phyloP scores from a whole-genome alignment of 1,284 basidiomycete genomes.

The Moesziomyces sp. region DNA sequence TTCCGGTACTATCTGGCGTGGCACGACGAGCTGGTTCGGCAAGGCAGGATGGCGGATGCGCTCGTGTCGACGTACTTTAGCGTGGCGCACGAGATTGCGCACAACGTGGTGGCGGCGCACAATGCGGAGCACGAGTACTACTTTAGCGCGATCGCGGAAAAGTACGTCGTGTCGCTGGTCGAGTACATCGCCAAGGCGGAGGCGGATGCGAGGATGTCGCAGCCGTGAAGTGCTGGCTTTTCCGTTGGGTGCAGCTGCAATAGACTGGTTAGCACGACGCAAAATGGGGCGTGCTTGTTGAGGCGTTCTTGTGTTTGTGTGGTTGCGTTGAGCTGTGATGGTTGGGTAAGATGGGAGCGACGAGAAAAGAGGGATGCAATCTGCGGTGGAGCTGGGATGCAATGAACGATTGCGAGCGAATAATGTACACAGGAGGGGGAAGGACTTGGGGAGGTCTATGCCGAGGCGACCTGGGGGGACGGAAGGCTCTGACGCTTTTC shows the following conservation, averaged over 20 bases:
- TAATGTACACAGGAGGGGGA: constrained; percentile 8
- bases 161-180: constrained; percentile 69
- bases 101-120: constrained; percentile 81
- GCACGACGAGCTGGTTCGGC: constrained; percentile 79
- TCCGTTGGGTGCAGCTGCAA: background rate
- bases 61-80: constrained; percentile 89
- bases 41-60: constrained; percentile 75
- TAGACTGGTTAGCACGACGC: background rate
- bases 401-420: background rate
- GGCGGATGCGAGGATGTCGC: background rate
- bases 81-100: constrained; percentile 84
- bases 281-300: background rate
- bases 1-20: constrained; percentile 83
- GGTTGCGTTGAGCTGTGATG: too few relatives aligned
- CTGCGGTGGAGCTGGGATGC: background rate
- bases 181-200: constrained; percentile 47
- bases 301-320: background rate
- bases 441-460: constrained; percentile 7
- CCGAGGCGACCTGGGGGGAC: constrained; percentile 35
- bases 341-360: too few relatives aligned
- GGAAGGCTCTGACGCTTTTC: constrained; percentile 31
- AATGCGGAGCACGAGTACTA: constrained; percentile 83
- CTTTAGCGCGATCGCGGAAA: constrained; percentile 88
- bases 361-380: background rate
- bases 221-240: background rate